A percentile compares a stretch with the other conserved stretches of the same genome.
These are phyloP conservation scores for Thelonectria blattea DNA, from an alignment of 2,329 filamentous ascomycete species.

Conservation along the genomic window DNA sequence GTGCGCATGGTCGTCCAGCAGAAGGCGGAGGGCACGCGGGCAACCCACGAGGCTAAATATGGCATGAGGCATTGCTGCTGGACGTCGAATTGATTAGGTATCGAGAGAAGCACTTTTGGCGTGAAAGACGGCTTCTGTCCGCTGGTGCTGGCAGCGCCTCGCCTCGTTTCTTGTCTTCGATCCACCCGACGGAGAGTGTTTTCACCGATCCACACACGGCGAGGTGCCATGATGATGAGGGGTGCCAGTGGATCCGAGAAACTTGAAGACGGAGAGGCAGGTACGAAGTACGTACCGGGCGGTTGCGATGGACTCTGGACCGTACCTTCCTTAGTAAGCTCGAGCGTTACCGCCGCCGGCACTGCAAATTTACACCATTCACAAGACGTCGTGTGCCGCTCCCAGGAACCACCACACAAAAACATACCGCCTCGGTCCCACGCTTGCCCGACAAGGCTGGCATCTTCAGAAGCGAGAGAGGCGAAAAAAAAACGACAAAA, in stretches of 20 bases:
- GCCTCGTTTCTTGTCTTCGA: neutral
- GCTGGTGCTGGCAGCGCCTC: slow-evolving; percentile 12
- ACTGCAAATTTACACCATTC: slow-evolving; percentile 12
- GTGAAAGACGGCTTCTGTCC: neutral
- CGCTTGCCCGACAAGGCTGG: neutral
- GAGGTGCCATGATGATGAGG: no score
- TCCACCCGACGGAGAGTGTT: neutral
- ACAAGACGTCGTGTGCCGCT: neutral
- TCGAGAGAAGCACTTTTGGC: neutral
- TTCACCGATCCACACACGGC: slow-evolving; percentile 25
- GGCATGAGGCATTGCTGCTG: slow-evolving; percentile 31
- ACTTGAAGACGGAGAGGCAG: no score
- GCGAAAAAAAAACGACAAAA: slow-evolving; percentile 3
- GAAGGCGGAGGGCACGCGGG: slow-evolving; percentile 33
- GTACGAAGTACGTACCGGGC: neutral
- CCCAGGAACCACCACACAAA: slow-evolving; percentile 15
- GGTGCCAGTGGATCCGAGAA: no score
- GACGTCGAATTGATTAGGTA: slow-evolving; percentile 17
- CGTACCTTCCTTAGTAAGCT: neutral
- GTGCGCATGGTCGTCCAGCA: slow-evolving; percentile 11
- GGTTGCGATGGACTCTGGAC: no score
- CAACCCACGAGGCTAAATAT: slow-evolving; percentile 39
- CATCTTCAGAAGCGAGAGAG: neutral
- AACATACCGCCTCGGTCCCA: neutral
- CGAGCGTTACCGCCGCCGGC: slow-evolving; percentile 1